phyloP scores from a whole-genome alignment of 257 asterid species.

The Gentiana straminea region DNA sequence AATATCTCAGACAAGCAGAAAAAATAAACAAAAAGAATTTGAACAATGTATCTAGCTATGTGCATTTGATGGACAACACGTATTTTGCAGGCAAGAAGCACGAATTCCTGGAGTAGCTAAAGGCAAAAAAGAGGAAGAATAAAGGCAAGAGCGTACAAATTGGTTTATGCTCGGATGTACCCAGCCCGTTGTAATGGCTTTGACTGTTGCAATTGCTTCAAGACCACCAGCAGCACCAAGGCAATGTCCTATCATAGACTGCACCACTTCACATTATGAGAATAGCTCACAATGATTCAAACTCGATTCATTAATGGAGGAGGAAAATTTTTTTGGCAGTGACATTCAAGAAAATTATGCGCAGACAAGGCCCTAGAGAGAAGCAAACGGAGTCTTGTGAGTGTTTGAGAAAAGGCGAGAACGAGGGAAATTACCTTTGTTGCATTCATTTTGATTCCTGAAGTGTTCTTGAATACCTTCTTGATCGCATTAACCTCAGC shows the following conservation, averaged over 20 bases:
- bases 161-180: constrained; percentile 86
- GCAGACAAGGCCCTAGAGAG: too few relatives aligned
- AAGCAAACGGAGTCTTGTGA: too few relatives aligned
- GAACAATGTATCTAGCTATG: not conserved
- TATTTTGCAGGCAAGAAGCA: not conserved
- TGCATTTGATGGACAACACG: too few relatives aligned
- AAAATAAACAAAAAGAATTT: not conserved
- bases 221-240: constrained; percentile 97
- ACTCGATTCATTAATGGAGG: too few relatives aligned
- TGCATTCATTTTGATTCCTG: constrained; percentile 75
- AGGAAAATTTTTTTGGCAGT: too few relatives aligned
- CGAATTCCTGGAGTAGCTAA: not conserved
- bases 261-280: constrained; percentile 15
- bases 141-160: constrained; percentile 35
- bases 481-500: constrained; percentile 89
- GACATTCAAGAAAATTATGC: too few relatives aligned
- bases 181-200: constrained; percentile 91
- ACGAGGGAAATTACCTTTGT: constrained; percentile 48
- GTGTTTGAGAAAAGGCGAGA: constrained; percentile 1
- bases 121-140: not conserved
- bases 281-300: constrained; percentile 1
- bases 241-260: constrained; percentile 98
- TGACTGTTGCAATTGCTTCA: constrained; percentile 86
- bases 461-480: constrained; percentile 79
- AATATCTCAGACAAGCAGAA: not conserved